Conservation (phyloP, 2,329 filamentous ascomycete genomes). For the Allantophomopsis lycopodina region DNA sequence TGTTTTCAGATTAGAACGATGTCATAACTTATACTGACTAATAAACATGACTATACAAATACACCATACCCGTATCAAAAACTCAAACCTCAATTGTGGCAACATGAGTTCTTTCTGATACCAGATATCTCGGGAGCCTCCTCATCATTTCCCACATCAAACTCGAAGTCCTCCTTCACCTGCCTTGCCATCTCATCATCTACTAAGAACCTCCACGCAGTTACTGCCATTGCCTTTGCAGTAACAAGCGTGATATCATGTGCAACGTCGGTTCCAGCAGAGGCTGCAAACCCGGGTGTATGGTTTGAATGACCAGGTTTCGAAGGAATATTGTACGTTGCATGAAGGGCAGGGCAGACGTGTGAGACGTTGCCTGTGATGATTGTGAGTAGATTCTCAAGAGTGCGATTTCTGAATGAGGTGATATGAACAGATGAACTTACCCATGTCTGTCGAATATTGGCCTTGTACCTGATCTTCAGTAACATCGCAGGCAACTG, state of each 20-base stretch:
- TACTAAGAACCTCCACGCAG: slow-evolving; percentile 1
- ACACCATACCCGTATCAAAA: too few relatives aligned
- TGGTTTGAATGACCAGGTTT: not conserved
- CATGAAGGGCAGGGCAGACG: slow-evolving; percentile 1
- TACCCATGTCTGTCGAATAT: slow-evolving; percentile 2
- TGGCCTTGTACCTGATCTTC: not conserved
- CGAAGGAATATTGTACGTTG: slow-evolving; percentile 1
- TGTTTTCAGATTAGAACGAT: too few relatives aligned
- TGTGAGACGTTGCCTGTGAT: slow-evolving; percentile 1
- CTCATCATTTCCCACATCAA: not conserved
- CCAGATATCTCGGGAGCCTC: too few relatives aligned
- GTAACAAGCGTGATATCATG: not conserved
- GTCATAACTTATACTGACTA: too few relatives aligned
- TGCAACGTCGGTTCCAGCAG: slow-evolving; percentile 1
- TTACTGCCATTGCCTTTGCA: slow-evolving; percentile 2
- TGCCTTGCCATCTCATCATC: slow-evolving; percentile 2
- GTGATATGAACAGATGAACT: not conserved
- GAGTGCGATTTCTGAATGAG: not conserved
- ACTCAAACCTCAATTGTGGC: too few relatives aligned
- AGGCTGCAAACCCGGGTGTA: slow-evolving; percentile 1
- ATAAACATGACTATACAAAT: too few relatives aligned
- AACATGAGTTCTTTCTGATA: too few relatives aligned
- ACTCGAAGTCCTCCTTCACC: slow-evolving; percentile 1
- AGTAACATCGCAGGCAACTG: not conserved
- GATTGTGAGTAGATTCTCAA: not conserved